Conservation (phyloP, 163 green algal genomes). For the Prototheca wickerhamii region DNA sequence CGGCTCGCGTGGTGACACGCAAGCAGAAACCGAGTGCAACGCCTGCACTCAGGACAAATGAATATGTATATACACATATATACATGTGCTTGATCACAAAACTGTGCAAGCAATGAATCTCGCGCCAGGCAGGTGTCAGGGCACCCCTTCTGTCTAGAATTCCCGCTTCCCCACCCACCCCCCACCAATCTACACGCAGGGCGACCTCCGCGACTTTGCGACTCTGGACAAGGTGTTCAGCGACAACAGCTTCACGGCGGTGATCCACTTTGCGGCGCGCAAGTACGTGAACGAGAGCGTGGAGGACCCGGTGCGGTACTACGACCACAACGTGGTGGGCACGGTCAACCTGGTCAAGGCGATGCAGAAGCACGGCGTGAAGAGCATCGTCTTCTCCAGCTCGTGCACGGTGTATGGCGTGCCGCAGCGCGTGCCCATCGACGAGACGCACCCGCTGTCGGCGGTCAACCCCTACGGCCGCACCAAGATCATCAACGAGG, state of each 20-base stretch:
- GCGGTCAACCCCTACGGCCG: constrained; percentile 84
- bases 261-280: constrained; percentile 97
- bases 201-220: constrained; percentile 63
- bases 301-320: constrained; percentile 88
- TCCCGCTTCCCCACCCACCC: neutral
- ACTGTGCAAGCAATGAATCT: no score
- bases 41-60: no score
- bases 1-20: no score
- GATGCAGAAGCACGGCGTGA: constrained; percentile 72
- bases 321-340: constrained; percentile 92
- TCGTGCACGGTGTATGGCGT: constrained; percentile 98
- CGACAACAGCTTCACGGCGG: constrained; percentile 69
- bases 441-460: constrained; percentile 71
- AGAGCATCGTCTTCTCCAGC: constrained; percentile 91
- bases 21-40: no score
- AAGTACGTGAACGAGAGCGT: constrained; percentile 98
- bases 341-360: constrained; percentile 77
- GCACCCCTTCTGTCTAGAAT: neutral
- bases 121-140: no score
- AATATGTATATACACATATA: no score
- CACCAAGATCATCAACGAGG: constrained; percentile 93
- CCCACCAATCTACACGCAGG: constrained; percentile 31
- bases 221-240: constrained; percentile 64
- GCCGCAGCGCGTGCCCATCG: constrained; percentile 80
- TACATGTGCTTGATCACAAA: no score